A percentile compares a stretch with the other conserved stretches of the same genome.
Evolutionary conservation across 352 stramenopile genomes (phyloP).

Genomic region (Peronospora belbahrii): DNA sequence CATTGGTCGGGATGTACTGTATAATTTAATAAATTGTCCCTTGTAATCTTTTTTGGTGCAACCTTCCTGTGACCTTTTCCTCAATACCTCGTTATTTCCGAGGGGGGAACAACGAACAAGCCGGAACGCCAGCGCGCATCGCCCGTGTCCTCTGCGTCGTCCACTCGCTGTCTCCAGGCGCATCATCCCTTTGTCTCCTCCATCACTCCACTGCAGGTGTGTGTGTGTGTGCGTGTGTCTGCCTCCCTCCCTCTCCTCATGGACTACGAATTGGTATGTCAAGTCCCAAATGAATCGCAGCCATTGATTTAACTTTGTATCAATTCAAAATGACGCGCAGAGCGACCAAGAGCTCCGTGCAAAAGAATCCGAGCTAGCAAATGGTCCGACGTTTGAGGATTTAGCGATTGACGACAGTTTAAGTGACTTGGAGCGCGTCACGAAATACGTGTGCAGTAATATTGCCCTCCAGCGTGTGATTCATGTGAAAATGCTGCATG

Average conservation of each 20-base stretch:
- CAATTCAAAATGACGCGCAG: slow-evolving; percentile 3
- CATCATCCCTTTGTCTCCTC: not conserved
- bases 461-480: slow-evolving; percentile 96
- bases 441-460: slow-evolving; percentile 91
- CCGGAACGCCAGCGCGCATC: not conserved
- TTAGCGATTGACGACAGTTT: slow-evolving; percentile 97
- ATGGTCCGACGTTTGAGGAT: slow-evolving; percentile 94
- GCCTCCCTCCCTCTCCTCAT: slow-evolving; percentile 9
- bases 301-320: not conserved
- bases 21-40: too few relatives aligned
- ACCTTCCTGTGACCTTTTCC: slow-evolving; percentile 7
- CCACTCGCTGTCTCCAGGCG: not conserved
- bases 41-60: too few relatives aligned
- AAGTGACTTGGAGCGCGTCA: slow-evolving; percentile 90
- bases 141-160: not conserved
- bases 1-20: too few relatives aligned
- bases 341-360: slow-evolving; percentile 21
- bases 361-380: slow-evolving; percentile 29
- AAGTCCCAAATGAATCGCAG: slow-evolving; percentile 7
- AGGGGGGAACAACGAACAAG: slow-evolving; percentile 18
- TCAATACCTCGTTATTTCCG: slow-evolving; percentile 3
- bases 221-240: not conserved
- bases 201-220: too few relatives aligned
- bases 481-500: slow-evolving; percentile 93
- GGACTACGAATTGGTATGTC: slow-evolving; percentile 44